Evolutionary conservation across 176 grass and related monocot genomes (phyloP), one percentile per base, ranked within the genome.

Genomic region (Zea luxurians): DNA sequence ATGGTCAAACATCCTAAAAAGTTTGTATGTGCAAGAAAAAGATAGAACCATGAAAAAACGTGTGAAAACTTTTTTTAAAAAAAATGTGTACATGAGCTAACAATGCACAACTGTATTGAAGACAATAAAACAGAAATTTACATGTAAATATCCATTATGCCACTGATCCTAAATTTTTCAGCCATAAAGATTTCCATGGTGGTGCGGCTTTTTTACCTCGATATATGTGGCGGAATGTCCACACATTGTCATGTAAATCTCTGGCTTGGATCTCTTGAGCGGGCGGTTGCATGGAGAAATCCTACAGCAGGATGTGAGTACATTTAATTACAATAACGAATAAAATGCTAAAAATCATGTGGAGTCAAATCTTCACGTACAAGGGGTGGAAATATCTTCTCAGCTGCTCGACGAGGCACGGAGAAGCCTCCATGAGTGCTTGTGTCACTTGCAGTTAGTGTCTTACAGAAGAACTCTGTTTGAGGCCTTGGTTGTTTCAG

Each of bases 341-440:
- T 11, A 83, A 47, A 73, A 59, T 83, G n/a, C 11, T 70, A 16
- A n/a, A 45, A 78, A 80, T 13, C 27, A 55, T 74, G n/a, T 77
- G 59, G 17, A 44, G 4, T 53, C 10, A 4, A 54, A 73, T 82
- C 34, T 54, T 60, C 48, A 44, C 85, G 38, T 77, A 91, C 89
- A 59, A 91, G 83, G 10, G 89, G 78, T 20, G 86, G 89, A 36
- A 91, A 91, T 66, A 91, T 86, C 79, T 91, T 91, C 75, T 91
- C 89, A 49, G 89, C 89, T 17, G 89, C 47, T 64, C 89, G 73
- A 13, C 90, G 90, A 80, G 90, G 90, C 61, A 92, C 90, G 16
- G 90, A 92, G 68, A 92, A 92, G 60, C 90, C 90, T 61, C 90
- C 90, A 63, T 92, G 90, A 16, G 90, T 92, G 68, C 90, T 92